These are phyloP conservation scores for Isabelozyma rhagii DNA, from an alignment of 805 yeast genomes.

Conservation along the genomic window DNA sequence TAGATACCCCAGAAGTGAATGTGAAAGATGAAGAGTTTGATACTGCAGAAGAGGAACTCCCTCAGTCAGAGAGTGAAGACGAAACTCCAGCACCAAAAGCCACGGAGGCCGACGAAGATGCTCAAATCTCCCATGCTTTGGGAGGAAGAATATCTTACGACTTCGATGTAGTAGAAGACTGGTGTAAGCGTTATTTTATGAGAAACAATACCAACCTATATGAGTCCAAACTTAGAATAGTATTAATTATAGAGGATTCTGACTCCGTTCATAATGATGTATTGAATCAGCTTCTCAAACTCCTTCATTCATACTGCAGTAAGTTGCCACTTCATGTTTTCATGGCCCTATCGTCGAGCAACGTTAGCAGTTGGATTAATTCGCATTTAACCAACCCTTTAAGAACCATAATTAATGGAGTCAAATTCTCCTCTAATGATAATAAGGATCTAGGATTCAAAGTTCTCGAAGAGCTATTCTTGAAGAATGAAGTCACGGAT, in stretches of 20 bases:
- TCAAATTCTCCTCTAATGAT: constrained; percentile 29
- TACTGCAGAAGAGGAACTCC: constrained; percentile 6
- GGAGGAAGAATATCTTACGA: constrained; percentile 31
- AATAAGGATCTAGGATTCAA: constrained; percentile 29
- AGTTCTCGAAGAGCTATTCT: constrained; percentile 31
- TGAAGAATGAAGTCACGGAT: constrained; percentile 19
- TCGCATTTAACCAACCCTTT: constrained; percentile 27
- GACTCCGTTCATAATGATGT: constrained; percentile 32
- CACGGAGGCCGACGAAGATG: constrained; percentile 11
- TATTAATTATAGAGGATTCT: constrained; percentile 35
- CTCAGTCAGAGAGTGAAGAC: constrained; percentile 8
- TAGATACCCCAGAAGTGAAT: constrained; percentile 3
- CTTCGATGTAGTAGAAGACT: constrained; percentile 32
- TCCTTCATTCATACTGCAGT: constrained; percentile 21
- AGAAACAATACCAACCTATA: constrained; percentile 2
- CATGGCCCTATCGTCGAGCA: constrained; percentile 33
- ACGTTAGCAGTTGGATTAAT: constrained; percentile 37
- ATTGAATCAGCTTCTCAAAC: constrained; percentile 31
- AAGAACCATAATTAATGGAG: constrained; percentile 23
- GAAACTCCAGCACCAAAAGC: constrained; percentile 8
- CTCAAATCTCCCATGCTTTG: constrained; percentile 4
- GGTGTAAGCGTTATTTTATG: constrained; percentile 16
- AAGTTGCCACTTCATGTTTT: constrained; percentile 32
- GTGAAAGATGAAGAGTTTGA: constrained; percentile 8
- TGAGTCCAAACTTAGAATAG: constrained; percentile 12